Base-by-base conservation (phyloP, 2,329 filamentous ascomycete species). In the Alternaria atra region DNA sequence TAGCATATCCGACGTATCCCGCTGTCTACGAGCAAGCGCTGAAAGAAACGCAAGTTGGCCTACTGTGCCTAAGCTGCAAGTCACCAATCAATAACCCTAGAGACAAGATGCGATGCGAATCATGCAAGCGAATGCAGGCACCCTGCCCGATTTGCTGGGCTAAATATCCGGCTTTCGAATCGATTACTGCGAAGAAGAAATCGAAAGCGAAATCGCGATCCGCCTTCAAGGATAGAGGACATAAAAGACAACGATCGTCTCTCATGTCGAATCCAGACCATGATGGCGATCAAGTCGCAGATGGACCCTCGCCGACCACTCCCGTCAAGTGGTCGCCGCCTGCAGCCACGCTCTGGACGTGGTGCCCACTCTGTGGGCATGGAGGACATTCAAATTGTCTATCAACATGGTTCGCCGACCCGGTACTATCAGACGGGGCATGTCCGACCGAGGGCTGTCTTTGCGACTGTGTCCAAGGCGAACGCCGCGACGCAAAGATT, bases 281-380 rank as follows among this genome's bases (percentile, higher is more conserved):
- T 17, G 47, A 57, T 13, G 40, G 43, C 17, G 54, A 63, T 46
- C 65, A 25, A 61, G 74, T 52, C 29, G 60, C 67, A 12, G 59
- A 64, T 44, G 60, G 27, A 5, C 50, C 60, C 17, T 77, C 63
- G 60, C 76, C 67, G 58, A 70, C 53, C 30, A 59, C 56, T 32
- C 77, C 62, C 47, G 69, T 59, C 51, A 64, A 52, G 10, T 68
- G 62, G 64, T 67, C 35, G n/a, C 71, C 57, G 63, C 64, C 74
- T 58, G 64, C 69, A 48, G 67, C 77, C 42, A 72, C 70, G 6
- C 79, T 87, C 20, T 87, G 84, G 82, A 82, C 84, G 5, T 84
- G 83, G 79, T 90, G 88, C 72, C 81, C 87, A 67, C 79, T 84
- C 12, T 90, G 88, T 72, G 86, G 86, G 4, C 88, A 90, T 67